These are phyloP conservation scores for Saccharomyces uvarum DNA, from an alignment of 1,139 yeast genomes.

Conservation along the genomic window DNA sequence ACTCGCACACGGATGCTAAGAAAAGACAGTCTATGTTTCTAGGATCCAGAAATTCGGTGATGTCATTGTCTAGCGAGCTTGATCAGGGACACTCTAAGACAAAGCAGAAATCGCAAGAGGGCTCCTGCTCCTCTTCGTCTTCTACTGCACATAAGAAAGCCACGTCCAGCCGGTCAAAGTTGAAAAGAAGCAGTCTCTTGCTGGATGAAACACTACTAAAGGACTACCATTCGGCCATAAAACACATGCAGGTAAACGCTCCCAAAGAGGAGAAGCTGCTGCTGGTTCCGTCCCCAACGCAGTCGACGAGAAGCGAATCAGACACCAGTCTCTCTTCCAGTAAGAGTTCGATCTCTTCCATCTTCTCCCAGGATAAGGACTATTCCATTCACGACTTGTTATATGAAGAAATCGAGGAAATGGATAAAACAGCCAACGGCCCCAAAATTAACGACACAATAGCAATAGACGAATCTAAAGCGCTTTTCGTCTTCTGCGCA, in stretches of 20 bases:
- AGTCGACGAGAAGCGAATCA: conserved; percentile 10
- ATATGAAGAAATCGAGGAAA: conserved; percentile 14
- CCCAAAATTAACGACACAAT: conserved; percentile 1
- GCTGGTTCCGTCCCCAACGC: background rate
- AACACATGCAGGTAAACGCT: conserved; percentile 9
- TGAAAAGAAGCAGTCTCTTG: conserved; percentile 23
- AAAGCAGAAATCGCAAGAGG: background rate
- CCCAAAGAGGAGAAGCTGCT: background rate
- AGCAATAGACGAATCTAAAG: conserved; percentile 3
- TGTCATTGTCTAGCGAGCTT: background rate
- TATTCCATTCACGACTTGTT: conserved; percentile 17
- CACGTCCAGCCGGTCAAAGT: conserved; percentile 5
- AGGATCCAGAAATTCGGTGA: background rate
- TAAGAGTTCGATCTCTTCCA: conserved; percentile 15
- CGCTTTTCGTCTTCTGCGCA: background rate
- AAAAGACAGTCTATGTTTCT: conserved; percentile 21
- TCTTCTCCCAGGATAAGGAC: conserved; percentile 10
- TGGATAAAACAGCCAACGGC: background rate
- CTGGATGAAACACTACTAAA: conserved; percentile 23
- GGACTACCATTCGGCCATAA: conserved; percentile 25
- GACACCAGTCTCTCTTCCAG: conserved; percentile 12
- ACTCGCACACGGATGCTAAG: conserved; percentile 5
- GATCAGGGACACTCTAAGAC: background rate
- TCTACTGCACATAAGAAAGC: background rate
- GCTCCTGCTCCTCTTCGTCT: background rate